Base-by-base conservation (phyloP, 768 basidiomycete genomes). In the Hortiboletus flavorubellus region DNA sequence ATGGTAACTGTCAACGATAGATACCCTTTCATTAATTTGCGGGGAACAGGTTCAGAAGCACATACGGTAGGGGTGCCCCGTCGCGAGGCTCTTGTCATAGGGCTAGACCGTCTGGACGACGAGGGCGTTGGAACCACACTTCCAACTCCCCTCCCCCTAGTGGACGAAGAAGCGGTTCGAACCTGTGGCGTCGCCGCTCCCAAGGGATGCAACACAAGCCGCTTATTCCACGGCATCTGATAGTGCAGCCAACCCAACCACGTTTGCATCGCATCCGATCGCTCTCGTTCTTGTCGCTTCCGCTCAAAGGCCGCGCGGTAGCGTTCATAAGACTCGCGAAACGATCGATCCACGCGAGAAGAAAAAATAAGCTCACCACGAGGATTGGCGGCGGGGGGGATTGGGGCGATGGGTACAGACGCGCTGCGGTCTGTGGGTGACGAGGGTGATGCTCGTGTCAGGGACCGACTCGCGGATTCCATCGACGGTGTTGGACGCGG, bases 331-430 rank as follows among this genome's bases (percentile, higher is more conserved):
- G 87, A 81, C 52, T 98, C 97, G 23, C 90, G 78, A 70, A 98
- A 98, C 18, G 71, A 65, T 49, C 80, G 80, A 56, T 91, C 88
- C 18, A 99, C 88, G 44, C 91, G 85, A 11, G 87, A 91, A 3
- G 91, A 93, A 73, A 99, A 97, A 52, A 98, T 97, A 55, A 99
- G 84, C 67, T 99, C 97, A 47, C 97, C 96, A 14, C 95, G 87
- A 4, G 96, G 94, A 70, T 93, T 97, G 30, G 78, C 77, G 14
- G 93, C 80, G 1, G 93, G 92, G 3, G 94, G 93, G 40, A 97
- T 95, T n/a, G 91, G 83, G 41, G 72, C 60, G 39, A 68, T 65
- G 47, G 80, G 80, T 26, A 80, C 72, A 30, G 82, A 78, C 7
- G 79, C 77, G 34, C 68, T 71, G 21, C 76, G 78, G 49, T 70